Conservation (phyloP, 345 rosid genomes). For the Populus simonii region DNA sequence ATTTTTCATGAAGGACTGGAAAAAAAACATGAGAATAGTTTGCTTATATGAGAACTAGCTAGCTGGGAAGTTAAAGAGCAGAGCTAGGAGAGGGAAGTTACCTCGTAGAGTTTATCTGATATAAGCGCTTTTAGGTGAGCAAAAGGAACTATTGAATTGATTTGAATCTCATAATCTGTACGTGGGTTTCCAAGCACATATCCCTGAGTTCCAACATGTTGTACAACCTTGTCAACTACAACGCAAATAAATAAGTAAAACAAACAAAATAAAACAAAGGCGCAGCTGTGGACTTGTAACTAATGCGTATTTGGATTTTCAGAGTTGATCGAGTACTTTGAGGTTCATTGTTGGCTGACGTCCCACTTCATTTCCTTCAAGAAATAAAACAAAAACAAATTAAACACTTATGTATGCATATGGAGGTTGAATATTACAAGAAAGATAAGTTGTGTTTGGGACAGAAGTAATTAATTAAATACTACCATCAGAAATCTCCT, state of each 20-base stretch:
- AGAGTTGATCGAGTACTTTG: constrained; percentile 1
- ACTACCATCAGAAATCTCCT: not conserved
- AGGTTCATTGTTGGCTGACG: constrained; percentile 4
- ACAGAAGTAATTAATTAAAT: too few relatives aligned
- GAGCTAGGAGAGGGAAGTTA: not conserved
- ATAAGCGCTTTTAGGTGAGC: constrained; percentile 14
- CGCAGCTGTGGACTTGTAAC: constrained; percentile 20
- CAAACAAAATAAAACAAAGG: too few relatives aligned
- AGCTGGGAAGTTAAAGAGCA: not conserved
- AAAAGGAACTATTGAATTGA: constrained; percentile 8
- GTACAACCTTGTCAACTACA: not conserved
- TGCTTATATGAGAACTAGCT: not conserved
- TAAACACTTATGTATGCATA: not conserved
- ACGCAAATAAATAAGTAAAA: not conserved
- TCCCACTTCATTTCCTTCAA: constrained; percentile 11
- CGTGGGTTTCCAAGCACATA: constrained; percentile 1
- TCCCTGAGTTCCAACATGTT: not conserved
- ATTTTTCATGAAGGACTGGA: constrained; percentile 18
- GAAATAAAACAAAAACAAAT: not conserved
- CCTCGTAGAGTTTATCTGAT: constrained; percentile 27
- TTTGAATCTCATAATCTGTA: not conserved
- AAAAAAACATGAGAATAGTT: not conserved
- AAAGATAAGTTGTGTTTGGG: not conserved
- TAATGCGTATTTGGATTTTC: too few relatives aligned
- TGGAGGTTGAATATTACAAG: too few relatives aligned